phyloP scores from a whole-genome alignment of 345 rosid genomes.

The Dipteronia dyeriana region DNA sequence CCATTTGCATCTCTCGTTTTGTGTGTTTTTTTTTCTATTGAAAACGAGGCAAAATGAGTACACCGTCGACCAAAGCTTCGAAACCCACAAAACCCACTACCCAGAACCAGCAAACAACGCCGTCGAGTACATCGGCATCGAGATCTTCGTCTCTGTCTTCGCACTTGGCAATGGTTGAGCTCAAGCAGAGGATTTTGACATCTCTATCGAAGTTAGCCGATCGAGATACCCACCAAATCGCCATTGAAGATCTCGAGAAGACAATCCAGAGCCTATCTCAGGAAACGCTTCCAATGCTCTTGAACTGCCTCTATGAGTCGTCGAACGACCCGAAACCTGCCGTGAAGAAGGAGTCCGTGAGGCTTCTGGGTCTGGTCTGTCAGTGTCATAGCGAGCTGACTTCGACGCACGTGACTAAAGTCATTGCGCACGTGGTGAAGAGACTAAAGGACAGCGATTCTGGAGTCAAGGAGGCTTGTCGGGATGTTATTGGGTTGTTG shows the following conservation, averaged over 20 bases:
- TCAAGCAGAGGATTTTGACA: constrained; percentile 85
- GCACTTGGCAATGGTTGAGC: constrained; percentile 93
- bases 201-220: constrained; percentile 88
- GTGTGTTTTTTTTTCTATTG: neutral
- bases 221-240: constrained; percentile 95
- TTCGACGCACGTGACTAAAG: constrained; percentile 66
- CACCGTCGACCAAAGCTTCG: constrained; percentile 47
- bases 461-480: constrained; percentile 88
- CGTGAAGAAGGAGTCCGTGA: constrained; percentile 82
- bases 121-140: constrained; percentile 1
- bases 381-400: constrained; percentile 64
- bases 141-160: constrained; percentile 70
- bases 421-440: constrained; percentile 70
- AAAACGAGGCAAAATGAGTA: constrained; percentile 39
- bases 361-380: constrained; percentile 64
- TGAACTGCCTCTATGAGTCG: constrained; percentile 86
- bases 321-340: constrained; percentile 83
- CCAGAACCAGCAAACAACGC: constrained; percentile 28
- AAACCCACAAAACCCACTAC: constrained; percentile 20
- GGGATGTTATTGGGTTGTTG: constrained; percentile 77
- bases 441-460: constrained; percentile 88
- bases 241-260: constrained; percentile 86
- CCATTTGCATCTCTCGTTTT: neutral
- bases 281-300: constrained; percentile 82
- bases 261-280: constrained; percentile 64